Percentiles rank a stretch among this genome's conserved stretches.
Evolutionary conservation across 306 rosid genomes (phyloP).

Genomic region (Cyclanthera cordifolia): DNA sequence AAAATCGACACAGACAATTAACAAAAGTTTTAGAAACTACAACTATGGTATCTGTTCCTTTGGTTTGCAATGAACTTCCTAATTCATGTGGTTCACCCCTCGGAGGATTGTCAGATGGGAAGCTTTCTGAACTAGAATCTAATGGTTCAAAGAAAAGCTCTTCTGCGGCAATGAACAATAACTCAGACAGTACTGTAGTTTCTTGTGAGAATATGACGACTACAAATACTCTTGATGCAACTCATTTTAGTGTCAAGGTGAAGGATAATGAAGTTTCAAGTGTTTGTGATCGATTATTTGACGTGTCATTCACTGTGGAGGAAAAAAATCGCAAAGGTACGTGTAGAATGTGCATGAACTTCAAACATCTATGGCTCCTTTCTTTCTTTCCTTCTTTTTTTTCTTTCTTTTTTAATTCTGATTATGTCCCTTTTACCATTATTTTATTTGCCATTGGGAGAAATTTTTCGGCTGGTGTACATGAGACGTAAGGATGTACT

Average conservation of each 20-base stretch:
- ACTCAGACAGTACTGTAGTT: conserved; percentile 31
- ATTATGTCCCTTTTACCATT: conserved; percentile 9
- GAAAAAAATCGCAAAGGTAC: conserved; percentile 55
- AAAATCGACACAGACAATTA: conserved; percentile 58
- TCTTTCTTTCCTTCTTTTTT: not conserved
- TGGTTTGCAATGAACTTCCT: conserved; percentile 51
- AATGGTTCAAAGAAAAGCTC: conserved; percentile 38
- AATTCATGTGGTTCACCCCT: conserved; percentile 25
- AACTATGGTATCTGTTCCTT: conserved; percentile 70
- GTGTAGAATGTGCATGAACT: conserved; percentile 10
- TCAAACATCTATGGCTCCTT: not conserved
- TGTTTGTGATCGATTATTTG: conserved; percentile 35
- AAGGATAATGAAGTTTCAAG: conserved; percentile 34
- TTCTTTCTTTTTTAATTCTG: no score
- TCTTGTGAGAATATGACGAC: conserved; percentile 50
- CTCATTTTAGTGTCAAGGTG: conserved; percentile 25
- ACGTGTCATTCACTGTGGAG: conserved; percentile 50
- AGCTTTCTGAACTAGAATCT: conserved; percentile 37
- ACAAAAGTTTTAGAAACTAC: conserved; percentile 88
- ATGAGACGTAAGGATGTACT: not conserved
- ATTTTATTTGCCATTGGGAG: not conserved
- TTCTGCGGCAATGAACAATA: conserved; percentile 20
- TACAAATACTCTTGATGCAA: conserved; percentile 35
- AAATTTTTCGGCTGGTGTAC: not conserved
- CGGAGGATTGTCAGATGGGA: conserved; percentile 40